These are phyloP conservation scores for Thecaphora thlaspeos DNA, from an alignment of 1,284 basidiomycete genomes.

Conservation along the genomic window DNA sequence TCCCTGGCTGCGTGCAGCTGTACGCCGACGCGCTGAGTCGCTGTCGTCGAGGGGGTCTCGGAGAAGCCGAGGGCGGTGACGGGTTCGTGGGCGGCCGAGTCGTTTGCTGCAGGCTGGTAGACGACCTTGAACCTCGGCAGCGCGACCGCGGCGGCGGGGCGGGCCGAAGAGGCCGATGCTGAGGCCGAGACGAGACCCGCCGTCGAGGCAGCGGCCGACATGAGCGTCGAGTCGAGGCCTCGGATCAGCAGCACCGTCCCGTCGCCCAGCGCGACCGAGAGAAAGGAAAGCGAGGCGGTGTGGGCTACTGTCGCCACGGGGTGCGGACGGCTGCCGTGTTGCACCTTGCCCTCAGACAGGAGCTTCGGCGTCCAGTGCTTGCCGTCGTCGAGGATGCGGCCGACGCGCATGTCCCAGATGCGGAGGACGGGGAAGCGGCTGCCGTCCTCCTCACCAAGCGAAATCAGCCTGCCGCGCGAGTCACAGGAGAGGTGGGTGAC, in stretches of 20 bases:
- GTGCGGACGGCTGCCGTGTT: slow-evolving; percentile 46
- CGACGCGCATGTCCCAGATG: slow-evolving; percentile 49
- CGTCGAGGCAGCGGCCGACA: slow-evolving; percentile 60
- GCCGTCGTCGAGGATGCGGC: slow-evolving; percentile 4
- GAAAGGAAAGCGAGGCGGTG: slow-evolving; percentile 75
- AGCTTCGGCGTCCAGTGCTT: slow-evolving; percentile 31
- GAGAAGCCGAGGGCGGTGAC: slow-evolving; percentile 88
- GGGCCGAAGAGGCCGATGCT: not conserved
- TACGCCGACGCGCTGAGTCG: no score
- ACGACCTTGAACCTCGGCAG: slow-evolving; percentile 57
- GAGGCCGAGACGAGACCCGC: slow-evolving; percentile 17
- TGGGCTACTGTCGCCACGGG: slow-evolving; percentile 73
- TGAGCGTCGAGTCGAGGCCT: slow-evolving; percentile 82
- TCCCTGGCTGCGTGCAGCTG: no score
- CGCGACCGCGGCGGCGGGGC: slow-evolving; percentile 23
- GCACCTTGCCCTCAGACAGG: slow-evolving; percentile 45
- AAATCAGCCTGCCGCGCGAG: slow-evolving; percentile 28
- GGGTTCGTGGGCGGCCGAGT: slow-evolving; percentile 65
- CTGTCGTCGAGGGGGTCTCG: slow-evolving; percentile 59
- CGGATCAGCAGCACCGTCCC: slow-evolving; percentile 90
- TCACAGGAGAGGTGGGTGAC: slow-evolving; percentile 44
- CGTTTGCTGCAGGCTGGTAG: slow-evolving; percentile 30
- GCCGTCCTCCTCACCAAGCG: slow-evolving; percentile 43
- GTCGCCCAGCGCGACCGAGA: slow-evolving; percentile 87
- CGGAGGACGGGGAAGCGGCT: slow-evolving; percentile 42